Evolutionary conservation across 106 monocot genomes (phyloP).

Genomic region (Xerophyta viscosa): DNA sequence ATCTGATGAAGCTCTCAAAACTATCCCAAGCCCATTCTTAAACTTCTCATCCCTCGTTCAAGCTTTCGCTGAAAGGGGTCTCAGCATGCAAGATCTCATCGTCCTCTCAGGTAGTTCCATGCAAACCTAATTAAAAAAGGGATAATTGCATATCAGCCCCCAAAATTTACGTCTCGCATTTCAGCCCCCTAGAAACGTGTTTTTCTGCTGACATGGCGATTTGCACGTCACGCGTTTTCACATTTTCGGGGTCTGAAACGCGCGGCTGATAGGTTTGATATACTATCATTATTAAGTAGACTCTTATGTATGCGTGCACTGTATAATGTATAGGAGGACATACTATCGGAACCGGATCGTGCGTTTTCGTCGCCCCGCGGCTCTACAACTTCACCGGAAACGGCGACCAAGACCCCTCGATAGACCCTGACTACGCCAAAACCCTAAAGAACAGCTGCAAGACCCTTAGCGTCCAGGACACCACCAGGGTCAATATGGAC

Average conservation of each 20-base stretch:
- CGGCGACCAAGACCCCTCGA: slow-evolving; percentile 27
- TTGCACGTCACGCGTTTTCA: no score
- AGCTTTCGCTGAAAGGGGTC: slow-evolving; percentile 20
- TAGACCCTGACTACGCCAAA: slow-evolving; percentile 19
- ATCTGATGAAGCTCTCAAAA: slow-evolving; percentile 7
- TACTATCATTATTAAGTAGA: no score
- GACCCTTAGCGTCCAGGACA: slow-evolving; percentile 7
- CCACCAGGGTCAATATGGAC: slow-evolving; percentile 27
- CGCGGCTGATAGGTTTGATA: no score
- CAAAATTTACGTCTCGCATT: no score
- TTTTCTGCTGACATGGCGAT: no score
- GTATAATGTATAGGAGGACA: slow-evolving; percentile 28
- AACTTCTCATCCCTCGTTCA: slow-evolving; percentile 15
- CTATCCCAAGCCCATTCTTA: slow-evolving; percentile 25
- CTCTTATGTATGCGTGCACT: no score
- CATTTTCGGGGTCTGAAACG: no score
- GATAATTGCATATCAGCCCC: no score
- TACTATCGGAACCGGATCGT: slow-evolving; percentile 37
- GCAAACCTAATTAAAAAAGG: background rate
- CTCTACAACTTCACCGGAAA: slow-evolving; percentile 49
- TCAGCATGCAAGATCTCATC: slow-evolving; percentile 27
- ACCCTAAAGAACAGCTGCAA: slow-evolving; percentile 17
- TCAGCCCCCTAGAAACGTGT: no score
- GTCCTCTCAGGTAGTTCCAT: slow-evolving; percentile 26
- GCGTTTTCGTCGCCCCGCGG: slow-evolving; percentile 22